Percentiles rank a stretch among this genome's conserved stretches.
Conservation (phyloP, 768 basidiomycete species). For the Psilocybe tampanensis region DNA sequence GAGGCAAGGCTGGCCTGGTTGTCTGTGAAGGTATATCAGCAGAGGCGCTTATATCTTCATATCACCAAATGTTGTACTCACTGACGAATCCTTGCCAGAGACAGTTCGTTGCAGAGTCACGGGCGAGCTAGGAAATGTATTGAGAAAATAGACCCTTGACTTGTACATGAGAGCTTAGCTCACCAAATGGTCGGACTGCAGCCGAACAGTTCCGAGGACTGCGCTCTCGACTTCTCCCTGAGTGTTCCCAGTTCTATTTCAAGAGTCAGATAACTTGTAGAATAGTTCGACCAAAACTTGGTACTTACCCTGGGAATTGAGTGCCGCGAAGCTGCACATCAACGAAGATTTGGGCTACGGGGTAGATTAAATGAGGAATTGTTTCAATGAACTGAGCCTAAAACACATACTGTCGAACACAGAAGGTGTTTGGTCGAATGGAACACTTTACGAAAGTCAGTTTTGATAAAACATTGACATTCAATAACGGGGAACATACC, state of each 20-base stretch:
- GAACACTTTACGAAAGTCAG: conserved; percentile 12
- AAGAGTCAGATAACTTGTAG: neutral
- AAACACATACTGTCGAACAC: conserved; percentile 36
- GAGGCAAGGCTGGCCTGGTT: conserved; percentile 35
- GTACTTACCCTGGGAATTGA: conserved; percentile 38
- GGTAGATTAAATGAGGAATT: no score
- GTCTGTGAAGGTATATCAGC: conserved; percentile 12
- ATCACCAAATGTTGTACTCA: conserved; percentile 16
- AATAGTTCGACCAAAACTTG: neutral
- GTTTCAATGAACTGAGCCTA: no score
- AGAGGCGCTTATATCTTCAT: no score
- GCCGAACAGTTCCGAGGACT: conserved; percentile 42
- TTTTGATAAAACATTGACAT: neutral
- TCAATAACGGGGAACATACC: neutral
- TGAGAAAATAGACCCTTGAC: neutral
- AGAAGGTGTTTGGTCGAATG: conserved; percentile 49
- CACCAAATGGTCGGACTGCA: conserved; percentile 44
- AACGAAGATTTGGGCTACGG: conserved; percentile 41
- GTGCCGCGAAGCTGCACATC: conserved; percentile 49
- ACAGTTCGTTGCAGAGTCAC: conserved; percentile 48
- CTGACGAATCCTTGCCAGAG: conserved; percentile 47
- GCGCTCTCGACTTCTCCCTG: conserved; percentile 42
- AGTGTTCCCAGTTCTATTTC: conserved; percentile 34
- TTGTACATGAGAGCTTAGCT: conserved; percentile 6
- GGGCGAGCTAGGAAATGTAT: conserved; percentile 24